Base-by-base conservation (phyloP, 2,329 filamentous ascomycete genomes). In the Plectosphaerella cucumerina region DNA sequence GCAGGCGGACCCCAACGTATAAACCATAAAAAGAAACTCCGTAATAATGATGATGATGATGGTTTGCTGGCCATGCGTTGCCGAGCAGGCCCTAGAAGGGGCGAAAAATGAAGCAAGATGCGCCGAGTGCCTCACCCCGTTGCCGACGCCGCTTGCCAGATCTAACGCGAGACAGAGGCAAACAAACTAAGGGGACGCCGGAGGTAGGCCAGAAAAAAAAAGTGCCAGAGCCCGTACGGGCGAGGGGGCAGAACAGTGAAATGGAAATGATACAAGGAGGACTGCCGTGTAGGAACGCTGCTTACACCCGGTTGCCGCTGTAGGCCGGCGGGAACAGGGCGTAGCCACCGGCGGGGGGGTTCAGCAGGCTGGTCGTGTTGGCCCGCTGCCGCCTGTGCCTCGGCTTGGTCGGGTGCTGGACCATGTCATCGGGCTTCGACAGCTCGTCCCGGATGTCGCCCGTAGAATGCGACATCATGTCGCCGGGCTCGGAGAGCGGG, bases 271-370 rank as follows among this genome's bases (percentile, higher is more conserved):
- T 42, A 42, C 39, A 42, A 18, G 9, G 39, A 17, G 20, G 22
- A 8, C 22, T 15, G 21, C 20, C 17, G 9, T 12, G 42, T 18
- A 18, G 9, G n/a, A 43, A 43, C 31, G 34, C 41, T 37, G 47
- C 21, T 55, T 59, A 71, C 43, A 71, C 66, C 14, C 63, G 61
- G 48, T 67, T 65, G 21, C 64, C 62, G 20, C 57, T 62, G 47
- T 56, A 56, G 33, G 62, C 53, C 14, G 60, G 61, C 11, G 75
- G 74, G 54, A 76, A 77, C 14, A 75, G 62, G 37, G 70, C 70
- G 55, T 75, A 78, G 54, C 74, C 74, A 18, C 71, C 73, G n/a
- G 74, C 47, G 14, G 70, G 70, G 1, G 68, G 67, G 62, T 69
- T 72, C 31, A 75, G 59, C 26, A 31, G 26, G 54, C 74, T 77